A percentile compares a stretch with the other conserved stretches of the same genome.
Evolutionary conservation across 352 stramenopile species (phyloP).

Genomic region (Phytophthora quininea): DNA sequence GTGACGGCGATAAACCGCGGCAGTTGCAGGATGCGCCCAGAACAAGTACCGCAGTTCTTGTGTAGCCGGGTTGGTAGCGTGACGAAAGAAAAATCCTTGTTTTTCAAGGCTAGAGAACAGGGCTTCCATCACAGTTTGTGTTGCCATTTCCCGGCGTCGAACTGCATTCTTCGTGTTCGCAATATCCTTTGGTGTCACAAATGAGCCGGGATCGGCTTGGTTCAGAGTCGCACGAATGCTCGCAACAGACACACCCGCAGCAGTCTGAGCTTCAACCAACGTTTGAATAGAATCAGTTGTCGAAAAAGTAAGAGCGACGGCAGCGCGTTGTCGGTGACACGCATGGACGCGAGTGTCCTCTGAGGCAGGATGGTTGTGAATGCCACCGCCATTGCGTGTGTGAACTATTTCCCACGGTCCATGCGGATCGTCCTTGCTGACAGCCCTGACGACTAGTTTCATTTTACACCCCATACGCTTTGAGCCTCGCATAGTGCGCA

Average conservation of each 20-base stretch:
- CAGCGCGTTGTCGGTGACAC: constrained; percentile 11
- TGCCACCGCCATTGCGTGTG: constrained; percentile 12
- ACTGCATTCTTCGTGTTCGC: constrained; percentile 1
- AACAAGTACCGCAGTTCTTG: constrained; percentile 2
- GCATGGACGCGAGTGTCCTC: constrained; percentile 10
- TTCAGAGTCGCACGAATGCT: constrained; percentile 3
- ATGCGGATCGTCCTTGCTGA: constrained; percentile 5
- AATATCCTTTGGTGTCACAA: constrained; percentile 13
- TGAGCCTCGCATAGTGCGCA: constrained; percentile 8
- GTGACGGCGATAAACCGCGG: not conserved
- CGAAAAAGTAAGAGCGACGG: not conserved
- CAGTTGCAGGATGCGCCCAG: constrained; percentile 3
- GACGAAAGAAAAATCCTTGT: constrained; percentile 10
- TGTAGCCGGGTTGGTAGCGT: not conserved
- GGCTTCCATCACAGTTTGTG: constrained; percentile 3
- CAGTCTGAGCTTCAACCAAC: constrained; percentile 3
- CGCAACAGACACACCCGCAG: not conserved
- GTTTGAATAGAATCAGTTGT: constrained; percentile 5
- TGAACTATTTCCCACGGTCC: constrained; percentile 22
- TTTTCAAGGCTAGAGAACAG: constrained; percentile 1
- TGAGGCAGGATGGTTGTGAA: constrained; percentile 16
- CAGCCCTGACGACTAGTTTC: constrained; percentile 10
- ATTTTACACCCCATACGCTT: constrained; percentile 17
- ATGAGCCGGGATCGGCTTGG: constrained; percentile 5
- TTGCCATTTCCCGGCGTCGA: not conserved